Base-by-base conservation (phyloP, 108 stramenopile genomes). In the Nitzschia putrida region DNA sequence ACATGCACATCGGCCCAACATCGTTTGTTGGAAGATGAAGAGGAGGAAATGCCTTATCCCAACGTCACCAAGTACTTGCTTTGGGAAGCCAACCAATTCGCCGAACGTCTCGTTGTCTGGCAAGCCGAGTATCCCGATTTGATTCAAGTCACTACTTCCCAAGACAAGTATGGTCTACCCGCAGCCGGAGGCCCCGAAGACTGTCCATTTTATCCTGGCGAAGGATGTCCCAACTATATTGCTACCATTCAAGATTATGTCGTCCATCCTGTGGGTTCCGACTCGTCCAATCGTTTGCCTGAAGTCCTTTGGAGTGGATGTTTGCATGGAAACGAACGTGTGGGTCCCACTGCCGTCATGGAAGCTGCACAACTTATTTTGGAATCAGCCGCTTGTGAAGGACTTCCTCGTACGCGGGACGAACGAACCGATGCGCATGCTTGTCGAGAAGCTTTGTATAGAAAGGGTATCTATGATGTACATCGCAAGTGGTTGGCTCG, bases 281-380 rank as follows among this genome's bases (percentile, higher is more conserved):
- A 58, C 11, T 65, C 83, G 22, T 84, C 82, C 50, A 72, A 76
- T 44, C 77, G 66, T 40, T 59, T 93, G 8, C 95, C 97, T 0
- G 93, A 97, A 77, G 96, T 98, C 9, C 95, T 97, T 71, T 83
- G 96, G 73, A 90, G 88, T 57, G 98, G 98, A n/a, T 83, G 82
- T 16, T 74, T 96, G 6, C 97, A 96, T 71, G 98, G 98, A 20
- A 83, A 99, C 72, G 98, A 99, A 85, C 89, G 91, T n/a, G 96
- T 99, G 12, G 98, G 98, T 47, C 88, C 88, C 4, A 84, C 88
- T 13, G 64, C 84, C 6, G 81, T 80, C 25, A 79, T 88, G 73
- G 71, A 85, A 45, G 84, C 78, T 0, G 56, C 79, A 9, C 24
- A 51, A 3, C 47, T 88, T n/a, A 50, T 88, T 24, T 54, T 95